Base-by-base conservation (phyloP, 2,329 filamentous ascomycete species). In the Cryoendolithus antarcticus region DNA sequence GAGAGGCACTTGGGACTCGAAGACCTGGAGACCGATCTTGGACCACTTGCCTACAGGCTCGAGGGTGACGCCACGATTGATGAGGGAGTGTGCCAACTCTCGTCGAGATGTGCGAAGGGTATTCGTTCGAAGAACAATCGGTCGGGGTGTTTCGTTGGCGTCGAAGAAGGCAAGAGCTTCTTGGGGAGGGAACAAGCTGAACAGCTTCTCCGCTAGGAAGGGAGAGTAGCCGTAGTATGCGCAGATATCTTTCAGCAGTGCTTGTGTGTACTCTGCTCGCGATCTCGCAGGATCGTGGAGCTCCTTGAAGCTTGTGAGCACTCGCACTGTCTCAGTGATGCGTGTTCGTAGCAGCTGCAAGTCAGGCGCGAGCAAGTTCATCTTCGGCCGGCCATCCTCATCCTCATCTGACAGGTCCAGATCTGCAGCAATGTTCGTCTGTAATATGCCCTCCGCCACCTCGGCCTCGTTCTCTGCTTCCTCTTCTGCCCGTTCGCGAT, bases 161-260 rank as follows among this genome's bases (percentile, higher is more conserved):
- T 98, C 91, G 66, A 98, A 96, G 65, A 98, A 98, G 39, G 88
- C 88, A 52, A 96, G 93, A 0, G 91, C 91, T 66, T 98, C 91
- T 52, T 82, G 80, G 0, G 91, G 85, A 1, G 86, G 78, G 65
- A 98, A 96, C 5, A 98, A 77, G 56, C 82, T 80, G 66, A 88
- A 86, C 10, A 98, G 77, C 70, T 96, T 98, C 63, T 94, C 85
- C 4, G 88, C 91, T n/a, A 98, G 73, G 64, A 82, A 96, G 30
- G 82, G 77, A 3, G 84, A 93, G 69, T 98, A 98, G 44, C 89
- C 88, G 59, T 98, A 98, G 70, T 98, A 98, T 40, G 82, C 77
- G 66, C 86, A 95, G 43, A 96, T 83, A 56, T 98, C 91, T 63
- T 86, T 83, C 44, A 96, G 64, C 40, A 98, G 70, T 60, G 93